Percentiles rank a stretch among this genome's conserved stretches.
These are phyloP conservation scores for Peronospora farinosa DNA, from an alignment of 352 stramenopile genomes.

Conservation along the genomic window DNA sequence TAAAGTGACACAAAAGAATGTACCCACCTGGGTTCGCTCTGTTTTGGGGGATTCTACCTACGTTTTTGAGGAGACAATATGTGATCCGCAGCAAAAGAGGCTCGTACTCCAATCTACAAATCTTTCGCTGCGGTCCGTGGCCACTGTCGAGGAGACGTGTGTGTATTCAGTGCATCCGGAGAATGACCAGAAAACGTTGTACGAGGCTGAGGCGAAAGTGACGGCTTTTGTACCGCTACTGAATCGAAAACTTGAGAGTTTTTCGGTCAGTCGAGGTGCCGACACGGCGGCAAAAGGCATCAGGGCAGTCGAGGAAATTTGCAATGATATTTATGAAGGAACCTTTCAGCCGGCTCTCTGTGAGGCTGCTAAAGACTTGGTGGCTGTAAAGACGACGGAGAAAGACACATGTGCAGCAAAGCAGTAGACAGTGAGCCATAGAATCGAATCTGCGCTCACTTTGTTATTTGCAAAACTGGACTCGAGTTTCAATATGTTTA, in stretches of 20 bases:
- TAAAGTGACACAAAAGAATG: slow-evolving; percentile 71
- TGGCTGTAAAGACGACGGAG: slow-evolving; percentile 8
- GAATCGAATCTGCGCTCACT: background rate
- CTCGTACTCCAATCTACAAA: slow-evolving; percentile 82
- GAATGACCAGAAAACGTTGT: slow-evolving; percentile 48
- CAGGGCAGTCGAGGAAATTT: slow-evolving; percentile 71
- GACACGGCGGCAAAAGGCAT: slow-evolving; percentile 80
- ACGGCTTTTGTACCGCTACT: slow-evolving; percentile 80
- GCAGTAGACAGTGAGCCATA: slow-evolving; percentile 7
- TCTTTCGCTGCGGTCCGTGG: slow-evolving; percentile 66
- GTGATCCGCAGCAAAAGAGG: slow-evolving; percentile 52
- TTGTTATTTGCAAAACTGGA: slow-evolving; percentile 18
- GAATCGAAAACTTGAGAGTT: slow-evolving; percentile 74
- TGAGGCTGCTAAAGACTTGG: slow-evolving; percentile 21
- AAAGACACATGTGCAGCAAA: slow-evolving; percentile 1
- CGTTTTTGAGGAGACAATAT: slow-evolving; percentile 78
- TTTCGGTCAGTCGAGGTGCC: slow-evolving; percentile 61
- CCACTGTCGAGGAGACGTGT: slow-evolving; percentile 78
- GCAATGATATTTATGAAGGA: slow-evolving; percentile 81
- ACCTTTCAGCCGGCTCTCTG: slow-evolving; percentile 67
- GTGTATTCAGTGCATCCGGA: slow-evolving; percentile 71
- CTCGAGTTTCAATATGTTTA: background rate
- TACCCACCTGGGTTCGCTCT: slow-evolving; percentile 68
- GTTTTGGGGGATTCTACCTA: slow-evolving; percentile 63
- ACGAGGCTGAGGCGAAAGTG: slow-evolving; percentile 68